Base-by-base conservation (phyloP, 306 rosid genomes). In the Sechiopsis laciniata region DNA sequence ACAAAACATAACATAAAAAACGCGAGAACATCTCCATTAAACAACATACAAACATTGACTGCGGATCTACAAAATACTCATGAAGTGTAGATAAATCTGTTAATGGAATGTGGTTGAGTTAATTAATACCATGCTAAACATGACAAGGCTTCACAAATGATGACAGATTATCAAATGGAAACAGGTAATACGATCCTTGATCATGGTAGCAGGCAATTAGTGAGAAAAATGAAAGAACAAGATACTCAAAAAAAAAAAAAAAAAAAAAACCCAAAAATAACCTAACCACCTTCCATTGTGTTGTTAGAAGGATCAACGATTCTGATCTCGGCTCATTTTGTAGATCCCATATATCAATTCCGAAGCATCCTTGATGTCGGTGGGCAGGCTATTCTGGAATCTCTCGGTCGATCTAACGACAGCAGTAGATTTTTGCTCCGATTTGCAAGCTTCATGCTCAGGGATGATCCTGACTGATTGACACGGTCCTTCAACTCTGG, bases 241-340 rank as follows among this genome's bases (percentile, higher is more conserved):
- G n/a, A 68, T 26, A 40, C 15, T 37, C 40, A 7, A 40, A 40
- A 40, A 40, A 40, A 40, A 72, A 7, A 40, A 40, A 40, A 40
- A 40, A 40, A 32, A 17, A 6, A 7, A 7, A 55, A 55, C 37
- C 15, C 0, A 10, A 9, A 10, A 4, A 2, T 2, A 32, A 59
- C 16, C 67, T 56, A 57, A 56, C 76, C 59, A 73, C 56, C 76
- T 73, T 51, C 67, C 67, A 14, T 32, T 52, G 51, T 24, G 54
- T 64, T 52, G 72, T 76, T 65, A 80, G 75, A 78, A 55, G 48
- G 37, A 53, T 68, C 35, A 32, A 16, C 64, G 60, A 52, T 9
- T 77, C 65, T 71, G 76, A 74, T 83, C 83, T 74, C 85, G 75
- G 72, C 83, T 71, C 12, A 80, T 80, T 54, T 76, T 83, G 62